These are phyloP conservation scores for Coprinopsis sp. DNA, from an alignment of 768 basidiomycete species.

Conservation along the genomic window DNA sequence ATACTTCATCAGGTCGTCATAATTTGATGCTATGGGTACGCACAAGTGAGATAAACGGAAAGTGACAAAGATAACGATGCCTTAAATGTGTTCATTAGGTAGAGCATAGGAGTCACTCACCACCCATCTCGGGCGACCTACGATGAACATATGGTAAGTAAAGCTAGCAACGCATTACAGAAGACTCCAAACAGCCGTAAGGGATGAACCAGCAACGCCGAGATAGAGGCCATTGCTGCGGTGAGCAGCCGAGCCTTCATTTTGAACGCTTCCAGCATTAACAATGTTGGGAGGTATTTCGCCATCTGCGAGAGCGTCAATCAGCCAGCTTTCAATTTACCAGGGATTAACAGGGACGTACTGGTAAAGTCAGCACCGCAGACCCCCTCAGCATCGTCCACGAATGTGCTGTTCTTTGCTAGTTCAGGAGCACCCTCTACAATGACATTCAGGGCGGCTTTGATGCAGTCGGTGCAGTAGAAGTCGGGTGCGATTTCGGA, in stretches of 20 bases:
- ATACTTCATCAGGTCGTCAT: too few relatives aligned
- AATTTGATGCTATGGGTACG: too few relatives aligned
- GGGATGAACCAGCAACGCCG: constrained; percentile 4
- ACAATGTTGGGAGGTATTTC: constrained; percentile 30
- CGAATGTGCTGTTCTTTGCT: constrained; percentile 20
- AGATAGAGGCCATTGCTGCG: constrained; percentile 3
- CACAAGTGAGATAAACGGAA: too few relatives aligned
- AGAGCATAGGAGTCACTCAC: too few relatives aligned
- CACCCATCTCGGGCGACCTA: neutral
- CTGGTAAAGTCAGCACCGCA: constrained; percentile 54
- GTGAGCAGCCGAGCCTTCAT: constrained; percentile 1
- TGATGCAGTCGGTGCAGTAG: constrained; percentile 50
- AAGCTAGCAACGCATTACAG: too few relatives aligned
- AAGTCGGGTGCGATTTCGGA: constrained; percentile 29
- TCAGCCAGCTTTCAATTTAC: neutral
- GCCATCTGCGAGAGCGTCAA: constrained; percentile 28
- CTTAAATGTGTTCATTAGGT: too few relatives aligned
- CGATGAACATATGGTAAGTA: neutral
- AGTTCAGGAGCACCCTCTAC: constrained; percentile 32
- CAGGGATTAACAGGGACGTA: constrained; percentile 23
- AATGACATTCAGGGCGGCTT: constrained; percentile 45
- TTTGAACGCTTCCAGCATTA: constrained; percentile 14
- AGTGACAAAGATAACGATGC: too few relatives aligned
- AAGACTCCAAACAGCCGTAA: constrained; percentile 7
- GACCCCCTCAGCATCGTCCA: constrained; percentile 26